Evolutionary conservation across 2,329 filamentous ascomycete species (phyloP), one percentile per base, ranked within the genome.

Genomic region (Stemphylium lycopersici): DNA sequence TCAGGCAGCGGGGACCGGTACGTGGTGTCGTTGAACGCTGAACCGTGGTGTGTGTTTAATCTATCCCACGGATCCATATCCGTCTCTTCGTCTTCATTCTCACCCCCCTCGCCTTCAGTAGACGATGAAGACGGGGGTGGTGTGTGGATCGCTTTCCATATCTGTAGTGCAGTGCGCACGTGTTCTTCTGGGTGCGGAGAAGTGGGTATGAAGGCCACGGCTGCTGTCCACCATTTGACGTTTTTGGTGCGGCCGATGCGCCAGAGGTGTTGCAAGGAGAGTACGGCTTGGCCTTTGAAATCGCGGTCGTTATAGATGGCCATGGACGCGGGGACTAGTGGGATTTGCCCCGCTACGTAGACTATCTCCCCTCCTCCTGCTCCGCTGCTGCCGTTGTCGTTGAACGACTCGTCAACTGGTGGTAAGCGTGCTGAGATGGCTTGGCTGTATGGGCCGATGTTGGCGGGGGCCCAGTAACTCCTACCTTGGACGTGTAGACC

Each of bases 401-500:
- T 24, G 36, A 44, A 36, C 16, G 6, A 7, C 32, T 39, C 10
- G 15, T 38, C 32, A 36, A 11, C 76, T 49, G 3, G 71, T 4
- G 62, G 76, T 10, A 74, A 43, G 1, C 79, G 79, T 10, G 85
- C 77, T 2, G 83, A 81, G 44, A 95, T 86, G 3, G 92, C 91
- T 77, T 99, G 95, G 51, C 93, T 97, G 75, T 98, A 98, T 0
- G 95, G 95, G 0, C 95, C 95, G 48, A 99, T 98, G 69, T 98
- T 98, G 16, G 95, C 93, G 0, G 95, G 95, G 0, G 95, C 95
- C 95, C 95, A 99, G 80, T 98, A 98, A 10, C 91, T 96, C 34
- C 90, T 82, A 3, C 90, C 93, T 76, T 98, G 95, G 5, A 99
- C 93, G 73, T 99, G 95, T 1, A 98, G 82, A 0, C 76, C 90